Percentiles rank a stretch among this genome's conserved stretches.
phyloP scores from a whole-genome alignment of 371 early-diverging fungal species.

The Funneliformis caledonium region DNA sequence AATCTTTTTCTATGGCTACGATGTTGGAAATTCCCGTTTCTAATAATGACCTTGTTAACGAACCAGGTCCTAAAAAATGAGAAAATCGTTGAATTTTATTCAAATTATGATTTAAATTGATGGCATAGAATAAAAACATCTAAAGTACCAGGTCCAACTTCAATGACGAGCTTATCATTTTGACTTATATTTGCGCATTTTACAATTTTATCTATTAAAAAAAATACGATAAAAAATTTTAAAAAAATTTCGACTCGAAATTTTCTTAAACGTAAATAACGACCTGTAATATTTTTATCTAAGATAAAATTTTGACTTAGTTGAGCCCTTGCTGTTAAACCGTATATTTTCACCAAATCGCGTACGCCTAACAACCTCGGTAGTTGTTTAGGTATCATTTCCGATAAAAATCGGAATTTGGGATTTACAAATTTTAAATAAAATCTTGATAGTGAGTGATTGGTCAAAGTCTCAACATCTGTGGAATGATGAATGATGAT shows the following conservation, averaged over 20 bases:
- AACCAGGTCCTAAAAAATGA: conserved; percentile 65
- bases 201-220: conserved; percentile 65
- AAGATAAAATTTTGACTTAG: conserved; percentile 87
- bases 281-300: conserved; percentile 83
- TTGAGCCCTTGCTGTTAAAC: conserved; percentile 72
- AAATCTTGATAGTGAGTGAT: too few species aligned
- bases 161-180: conserved; percentile 71
- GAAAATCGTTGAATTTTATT: background rate
- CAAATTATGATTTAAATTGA: background rate
- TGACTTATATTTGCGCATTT: conserved; percentile 61
- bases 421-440: too few species aligned
- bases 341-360: conserved; percentile 79
- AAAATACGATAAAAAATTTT: background rate
- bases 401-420: too few species aligned
- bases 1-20: conserved; percentile 81
- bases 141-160: conserved; percentile 83
- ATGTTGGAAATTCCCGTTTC: conserved; percentile 70
- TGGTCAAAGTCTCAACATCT: too few species aligned
- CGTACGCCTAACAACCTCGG: conserved; percentile 49
- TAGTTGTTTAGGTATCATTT: background rate
- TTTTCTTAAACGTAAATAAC: background rate
- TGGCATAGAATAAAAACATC: background rate
- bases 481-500: background rate
- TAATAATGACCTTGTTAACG: conserved; percentile 78
- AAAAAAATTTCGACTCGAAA: too few species aligned